These are phyloP conservation scores for Agrocybe praecox DNA, from an alignment of 768 basidiomycete species.

Conservation along the genomic window DNA sequence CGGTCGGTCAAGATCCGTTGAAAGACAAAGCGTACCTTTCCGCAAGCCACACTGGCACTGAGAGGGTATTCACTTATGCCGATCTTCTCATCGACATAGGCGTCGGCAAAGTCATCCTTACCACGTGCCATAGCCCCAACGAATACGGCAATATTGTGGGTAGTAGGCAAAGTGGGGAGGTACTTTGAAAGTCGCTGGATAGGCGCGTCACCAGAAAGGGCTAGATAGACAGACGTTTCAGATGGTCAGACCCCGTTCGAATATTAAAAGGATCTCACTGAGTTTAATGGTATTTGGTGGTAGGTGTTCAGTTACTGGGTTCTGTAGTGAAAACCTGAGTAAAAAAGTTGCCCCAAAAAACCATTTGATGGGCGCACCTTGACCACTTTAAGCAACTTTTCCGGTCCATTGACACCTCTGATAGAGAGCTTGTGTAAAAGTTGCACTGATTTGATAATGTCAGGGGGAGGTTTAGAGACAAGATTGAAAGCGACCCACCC, in stretches of 20 bases:
- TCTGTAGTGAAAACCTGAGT: constrained; percentile 46
- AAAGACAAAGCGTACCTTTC: constrained; percentile 89
- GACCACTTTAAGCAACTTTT: constrained; percentile 96
- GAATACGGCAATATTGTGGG: constrained; percentile 91
- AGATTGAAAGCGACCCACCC: constrained; percentile 55
- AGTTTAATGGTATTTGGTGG: constrained; percentile 95
- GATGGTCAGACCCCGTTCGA: neutral
- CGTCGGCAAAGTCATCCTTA: constrained; percentile 96
- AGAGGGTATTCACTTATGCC: constrained; percentile 93
- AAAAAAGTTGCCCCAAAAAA: neutral
- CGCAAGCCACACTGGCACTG: constrained; percentile 94
- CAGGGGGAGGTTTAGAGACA: neutral
- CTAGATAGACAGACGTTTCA: constrained; percentile 42
- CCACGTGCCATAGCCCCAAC: constrained; percentile 99
- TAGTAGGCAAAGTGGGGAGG: constrained; percentile 82
- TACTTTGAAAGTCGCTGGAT: constrained; percentile 81
- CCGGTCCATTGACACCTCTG: constrained; percentile 93
- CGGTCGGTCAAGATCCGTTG: neutral
- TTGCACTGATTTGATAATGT: constrained; percentile 67
- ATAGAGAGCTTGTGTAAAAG: constrained; percentile 95
- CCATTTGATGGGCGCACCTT: constrained; percentile 56
- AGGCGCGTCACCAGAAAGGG: constrained; percentile 90
- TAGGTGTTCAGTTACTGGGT: constrained; percentile 92
- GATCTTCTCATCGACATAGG: constrained; percentile 93
- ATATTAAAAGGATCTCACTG: constrained; percentile 54